Evolutionary conservation across 805 yeast genomes (phyloP), one percentile per base, ranked within the genome.

Genomic region (Priceomyces melissophilus): DNA sequence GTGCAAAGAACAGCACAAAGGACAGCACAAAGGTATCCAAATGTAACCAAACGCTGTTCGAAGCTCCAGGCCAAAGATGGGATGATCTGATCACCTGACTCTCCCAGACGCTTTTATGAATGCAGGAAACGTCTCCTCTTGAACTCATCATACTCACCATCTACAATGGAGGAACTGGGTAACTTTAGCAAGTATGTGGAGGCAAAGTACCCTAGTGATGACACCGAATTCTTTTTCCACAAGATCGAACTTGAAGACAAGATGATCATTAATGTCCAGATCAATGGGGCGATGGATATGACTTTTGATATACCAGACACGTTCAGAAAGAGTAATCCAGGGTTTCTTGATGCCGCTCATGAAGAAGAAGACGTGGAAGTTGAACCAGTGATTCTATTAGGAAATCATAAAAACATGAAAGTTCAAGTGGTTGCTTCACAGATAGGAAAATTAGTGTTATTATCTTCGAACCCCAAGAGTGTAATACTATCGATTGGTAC

Each of bases 371-470:
- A 55, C 5, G 46, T 54, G 1, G 69, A 68, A n/a, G 65, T 69
- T 10, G 76, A 76, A 34, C 76, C 80, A 1, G 48, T 57, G 2
- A 60, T 76, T 11, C 59, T 74, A 16, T 61, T 76, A 13, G 82
- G 82, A 2, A 68, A 75, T 45, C 63, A 73, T 13, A 60, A 60
- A 32, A 75, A 77, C 48, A 49, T 68, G 43, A 75, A 76, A 47
- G 52, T 75, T 25, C 75, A 71, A 33, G 70, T 77, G 10, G 58
- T 77, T 5, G 77, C 76, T 16, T 54, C 73, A 4, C 80, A 77
- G 48, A 59, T 77, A 23, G 80, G 78, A 2, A 68, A 69, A 49
- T 48, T 73, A 30, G 44, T 57, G 7, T 47, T 74, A 2, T 45
- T 50, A 15, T 48, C 56, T 10, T 30, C 44, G 8, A 47, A 58